phyloP scores from a whole-genome alignment of 352 stramenopile species.

The Phytophthora colocasiae region DNA sequence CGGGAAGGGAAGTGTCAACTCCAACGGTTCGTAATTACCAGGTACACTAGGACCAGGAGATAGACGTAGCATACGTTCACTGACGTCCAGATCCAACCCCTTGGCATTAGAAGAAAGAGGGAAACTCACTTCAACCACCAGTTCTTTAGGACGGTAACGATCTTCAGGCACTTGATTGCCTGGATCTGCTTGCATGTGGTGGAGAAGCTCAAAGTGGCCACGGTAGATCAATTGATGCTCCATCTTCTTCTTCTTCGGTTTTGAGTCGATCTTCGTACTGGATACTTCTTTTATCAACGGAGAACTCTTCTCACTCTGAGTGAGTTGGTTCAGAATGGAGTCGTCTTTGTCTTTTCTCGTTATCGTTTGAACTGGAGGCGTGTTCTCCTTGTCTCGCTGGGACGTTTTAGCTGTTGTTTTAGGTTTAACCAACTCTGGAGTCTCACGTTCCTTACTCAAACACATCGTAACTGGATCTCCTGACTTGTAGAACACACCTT shows the following conservation, averaged over 20 bases:
- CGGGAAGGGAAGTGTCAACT: conserved; percentile 72
- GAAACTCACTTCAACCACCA: conserved; percentile 75
- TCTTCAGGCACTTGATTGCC: conserved; percentile 42
- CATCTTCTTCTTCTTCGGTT: conserved; percentile 47
- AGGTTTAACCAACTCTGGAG: conserved; percentile 1
- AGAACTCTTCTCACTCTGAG: conserved; percentile 11
- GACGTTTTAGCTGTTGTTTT: conserved; percentile 3
- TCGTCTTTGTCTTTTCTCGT: conserved; percentile 7
- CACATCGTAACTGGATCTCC: conserved; percentile 81
- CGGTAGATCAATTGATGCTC: conserved; percentile 70
- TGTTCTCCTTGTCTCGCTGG: conserved; percentile 25
- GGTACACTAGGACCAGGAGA: conserved; percentile 14
- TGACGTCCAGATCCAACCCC: conserved; percentile 77
- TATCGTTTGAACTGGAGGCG: conserved; percentile 4
- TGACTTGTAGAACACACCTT: conserved; percentile 90
- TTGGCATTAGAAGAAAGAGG: conserved; percentile 60
- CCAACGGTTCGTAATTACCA: conserved; percentile 58
- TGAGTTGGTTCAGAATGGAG: conserved; percentile 18
- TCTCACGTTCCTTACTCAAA: conserved; percentile 42
- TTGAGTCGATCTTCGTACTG: conserved; percentile 15
- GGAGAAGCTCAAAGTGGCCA: conserved; percentile 72
- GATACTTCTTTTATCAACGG: conserved; percentile 34
- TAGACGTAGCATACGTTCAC: conserved; percentile 53
- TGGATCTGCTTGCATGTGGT: conserved; percentile 74
- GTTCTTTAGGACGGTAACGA: conserved; percentile 56